These are phyloP conservation scores for Yamadazyma dushanensis DNA, from an alignment of 1,139 yeast genomes.

Conservation along the genomic window DNA sequence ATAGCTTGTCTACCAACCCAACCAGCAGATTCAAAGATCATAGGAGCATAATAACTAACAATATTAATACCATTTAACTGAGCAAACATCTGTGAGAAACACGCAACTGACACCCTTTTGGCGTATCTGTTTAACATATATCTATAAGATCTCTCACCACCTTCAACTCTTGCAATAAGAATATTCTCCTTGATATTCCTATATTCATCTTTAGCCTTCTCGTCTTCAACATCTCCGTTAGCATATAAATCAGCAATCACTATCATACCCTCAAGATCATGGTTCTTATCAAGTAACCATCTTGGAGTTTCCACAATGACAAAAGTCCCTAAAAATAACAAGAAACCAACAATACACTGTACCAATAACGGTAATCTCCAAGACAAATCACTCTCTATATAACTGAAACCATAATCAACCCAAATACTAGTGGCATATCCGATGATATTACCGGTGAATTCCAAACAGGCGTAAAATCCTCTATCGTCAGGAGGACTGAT, in stretches of 20 bases:
- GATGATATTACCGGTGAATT: constrained; percentile 86
- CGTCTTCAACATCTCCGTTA: constrained; percentile 55
- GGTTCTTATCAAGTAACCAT: constrained; percentile 86
- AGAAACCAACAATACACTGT: constrained; percentile 73
- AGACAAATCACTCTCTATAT: constrained; percentile 49
- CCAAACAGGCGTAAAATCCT: constrained; percentile 87
- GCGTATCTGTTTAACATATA: constrained; percentile 67
- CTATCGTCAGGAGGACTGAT: constrained; percentile 87
- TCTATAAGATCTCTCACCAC: constrained; percentile 61
- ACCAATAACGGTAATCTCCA: constrained; percentile 82
- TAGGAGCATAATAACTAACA: constrained; percentile 88
- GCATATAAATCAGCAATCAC: constrained; percentile 49
- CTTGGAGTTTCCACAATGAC: constrained; percentile 86
- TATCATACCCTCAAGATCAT: constrained; percentile 77
- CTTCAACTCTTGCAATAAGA: constrained; percentile 71
- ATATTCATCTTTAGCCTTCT: constrained; percentile 59
- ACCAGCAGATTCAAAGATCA: constrained; percentile 93
- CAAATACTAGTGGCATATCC: constrained; percentile 88
- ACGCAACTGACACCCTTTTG: constrained; percentile 81
- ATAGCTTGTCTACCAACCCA: constrained; percentile 89
- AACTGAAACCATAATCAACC: constrained; percentile 84
- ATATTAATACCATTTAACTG: constrained; percentile 93
- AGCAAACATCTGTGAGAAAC: constrained; percentile 89
- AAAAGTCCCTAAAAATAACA: constrained; percentile 70
- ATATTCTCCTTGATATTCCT: constrained; percentile 46